Evolutionary conservation across 805 yeast genomes (phyloP).

Genomic region (Alloascoidea hylecoeti): DNA sequence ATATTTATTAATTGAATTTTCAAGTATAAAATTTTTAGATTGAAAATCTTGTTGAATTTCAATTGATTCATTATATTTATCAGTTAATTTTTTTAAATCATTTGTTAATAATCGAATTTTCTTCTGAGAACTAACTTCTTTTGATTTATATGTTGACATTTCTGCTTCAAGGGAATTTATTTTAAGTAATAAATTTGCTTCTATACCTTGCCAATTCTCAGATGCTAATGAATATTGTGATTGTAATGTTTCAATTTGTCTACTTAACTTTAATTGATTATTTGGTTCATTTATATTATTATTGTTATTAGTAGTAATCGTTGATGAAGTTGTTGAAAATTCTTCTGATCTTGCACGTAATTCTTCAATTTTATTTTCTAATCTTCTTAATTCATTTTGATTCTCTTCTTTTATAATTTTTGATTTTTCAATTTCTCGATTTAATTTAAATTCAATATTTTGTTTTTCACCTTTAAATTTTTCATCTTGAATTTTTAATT

Average conservation of each 20-base stretch:
- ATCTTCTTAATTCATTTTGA: constrained; percentile 31
- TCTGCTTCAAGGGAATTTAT: constrained; percentile 17
- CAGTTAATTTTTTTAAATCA: constrained; percentile 3
- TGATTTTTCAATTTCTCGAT: constrained; percentile 12
- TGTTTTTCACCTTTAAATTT: constrained; percentile 15
- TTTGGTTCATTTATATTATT: constrained; percentile 26
- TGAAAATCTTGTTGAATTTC: constrained; percentile 6
- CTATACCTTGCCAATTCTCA: constrained; percentile 75
- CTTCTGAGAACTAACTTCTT: constrained; percentile 11
- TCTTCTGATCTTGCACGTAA: constrained; percentile 50
- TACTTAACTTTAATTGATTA: background rate
- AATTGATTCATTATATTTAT: constrained; percentile 6
- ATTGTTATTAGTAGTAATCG: constrained; percentile 13
- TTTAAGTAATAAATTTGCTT: constrained; percentile 41
- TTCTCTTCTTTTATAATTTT: constrained; percentile 17
- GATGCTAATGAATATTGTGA: constrained; percentile 63
- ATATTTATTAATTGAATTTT: constrained; percentile 1
- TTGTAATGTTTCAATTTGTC: constrained; percentile 42
- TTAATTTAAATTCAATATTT: constrained; percentile 12
- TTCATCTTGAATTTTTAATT: constrained; percentile 19
- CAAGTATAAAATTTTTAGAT: background rate
- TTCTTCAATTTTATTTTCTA: constrained; percentile 61
- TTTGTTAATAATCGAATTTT: constrained; percentile 5
- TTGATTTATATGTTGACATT: constrained; percentile 4
- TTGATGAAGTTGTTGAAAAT: constrained; percentile 16